phyloP scores from a whole-genome alignment of 1,139 yeast species.

The Meyerozyma elateridarum region DNA sequence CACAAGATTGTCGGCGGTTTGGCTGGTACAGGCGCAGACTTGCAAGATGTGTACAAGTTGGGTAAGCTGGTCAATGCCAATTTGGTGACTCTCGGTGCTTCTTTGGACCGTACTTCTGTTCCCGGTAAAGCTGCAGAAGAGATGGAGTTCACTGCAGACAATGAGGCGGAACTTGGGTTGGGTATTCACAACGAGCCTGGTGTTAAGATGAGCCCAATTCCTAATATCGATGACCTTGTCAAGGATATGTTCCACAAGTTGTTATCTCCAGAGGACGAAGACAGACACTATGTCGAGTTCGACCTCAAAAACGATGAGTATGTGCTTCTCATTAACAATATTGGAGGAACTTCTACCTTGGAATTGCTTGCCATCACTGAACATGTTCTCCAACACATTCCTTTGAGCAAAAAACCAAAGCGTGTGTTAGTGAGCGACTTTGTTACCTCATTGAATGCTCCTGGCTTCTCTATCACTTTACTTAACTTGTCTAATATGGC shows the following conservation, averaged over 20 bases:
- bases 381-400: conserved; percentile 40
- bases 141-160: conserved; percentile 34
- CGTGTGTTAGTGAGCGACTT: conserved; percentile 69
- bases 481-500: conserved; percentile 52
- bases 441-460: conserved; percentile 83
- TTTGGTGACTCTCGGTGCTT: conserved; percentile 83
- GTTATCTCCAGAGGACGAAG: conserved; percentile 50
- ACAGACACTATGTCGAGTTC: conserved; percentile 70
- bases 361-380: conserved; percentile 67
- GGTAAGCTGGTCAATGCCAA: conserved; percentile 61
- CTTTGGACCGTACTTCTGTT: conserved; percentile 83
- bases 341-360: conserved; percentile 81
- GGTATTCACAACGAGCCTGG: conserved; percentile 98
- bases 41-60: conserved; percentile 49
- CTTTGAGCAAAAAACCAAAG: conserved; percentile 49
- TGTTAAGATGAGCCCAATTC: conserved; percentile 66
- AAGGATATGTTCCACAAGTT: conserved; percentile 50
- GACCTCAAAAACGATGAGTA: conserved; percentile 54
- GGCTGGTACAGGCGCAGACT: conserved; percentile 38
- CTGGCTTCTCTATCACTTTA: conserved; percentile 83
- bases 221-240: conserved; percentile 54
- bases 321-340: conserved; percentile 66
- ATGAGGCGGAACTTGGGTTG: conserved; percentile 86
- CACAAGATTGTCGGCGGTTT: conserved; percentile 86
- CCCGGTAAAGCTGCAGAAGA: conserved; percentile 68